A percentile compares a stretch with the other conserved stretches of the same genome.
Evolutionary conservation across 371 early-diverging fungal species (phyloP).

Genomic region (Nematocida minor): DNA sequence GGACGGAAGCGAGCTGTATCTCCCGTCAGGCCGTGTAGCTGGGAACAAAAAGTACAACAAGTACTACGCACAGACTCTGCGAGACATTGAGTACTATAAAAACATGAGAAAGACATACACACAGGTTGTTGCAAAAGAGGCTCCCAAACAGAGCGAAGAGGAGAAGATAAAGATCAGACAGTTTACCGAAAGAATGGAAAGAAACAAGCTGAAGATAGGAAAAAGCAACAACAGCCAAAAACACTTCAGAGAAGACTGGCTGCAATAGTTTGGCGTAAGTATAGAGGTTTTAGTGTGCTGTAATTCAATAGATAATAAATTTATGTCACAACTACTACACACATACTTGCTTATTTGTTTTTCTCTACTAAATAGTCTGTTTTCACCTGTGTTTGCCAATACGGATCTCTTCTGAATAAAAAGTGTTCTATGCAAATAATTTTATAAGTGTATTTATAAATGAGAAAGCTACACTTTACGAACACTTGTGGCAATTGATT

Average conservation of each 20-base stretch:
- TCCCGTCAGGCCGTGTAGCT: slow-evolving; percentile 33
- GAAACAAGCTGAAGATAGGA: slow-evolving; percentile 30
- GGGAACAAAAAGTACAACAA: slow-evolving; percentile 42
- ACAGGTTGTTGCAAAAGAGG: slow-evolving; percentile 1
- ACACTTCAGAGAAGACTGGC: slow-evolving; percentile 46
- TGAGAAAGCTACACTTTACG: too few relatives aligned
- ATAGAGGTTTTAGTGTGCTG: not conserved
- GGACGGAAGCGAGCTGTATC: slow-evolving; percentile 38
- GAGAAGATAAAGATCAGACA: slow-evolving; percentile 13
- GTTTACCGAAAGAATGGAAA: not conserved
- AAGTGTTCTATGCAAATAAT: too few relatives aligned
- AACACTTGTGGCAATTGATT: too few relatives aligned
- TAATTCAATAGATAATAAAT: too few relatives aligned
- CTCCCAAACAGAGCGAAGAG: not conserved
- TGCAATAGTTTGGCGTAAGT: slow-evolving; percentile 32
- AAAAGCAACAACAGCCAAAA: slow-evolving; percentile 32
- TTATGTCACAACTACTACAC: too few relatives aligned
- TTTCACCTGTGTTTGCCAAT: too few relatives aligned
- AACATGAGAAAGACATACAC: not conserved
- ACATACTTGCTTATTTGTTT: too few relatives aligned
- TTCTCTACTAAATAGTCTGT: too few relatives aligned
- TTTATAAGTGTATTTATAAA: too few relatives aligned
- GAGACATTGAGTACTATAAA: slow-evolving; percentile 36
- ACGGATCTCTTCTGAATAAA: too few relatives aligned
- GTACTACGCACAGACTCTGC: slow-evolving; percentile 40